Evolutionary conservation across 768 basidiomycete genomes (phyloP).

Genomic region (Tephrocybe sp.): DNA sequence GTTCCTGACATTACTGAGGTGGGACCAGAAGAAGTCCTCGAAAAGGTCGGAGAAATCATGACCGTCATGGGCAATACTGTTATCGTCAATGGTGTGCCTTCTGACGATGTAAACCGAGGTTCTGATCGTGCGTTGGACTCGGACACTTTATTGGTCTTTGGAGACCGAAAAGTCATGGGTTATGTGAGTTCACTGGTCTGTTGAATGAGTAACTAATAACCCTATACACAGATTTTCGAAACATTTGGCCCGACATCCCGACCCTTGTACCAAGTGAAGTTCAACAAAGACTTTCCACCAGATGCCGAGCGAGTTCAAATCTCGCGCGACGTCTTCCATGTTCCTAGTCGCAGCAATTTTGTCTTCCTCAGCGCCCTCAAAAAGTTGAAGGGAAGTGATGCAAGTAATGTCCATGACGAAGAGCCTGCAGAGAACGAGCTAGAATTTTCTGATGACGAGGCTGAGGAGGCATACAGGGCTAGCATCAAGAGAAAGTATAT

Average conservation of each 20-base stretch:
- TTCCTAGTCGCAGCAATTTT: constrained; percentile 77
- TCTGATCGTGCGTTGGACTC: constrained; percentile 76
- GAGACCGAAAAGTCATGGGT: constrained; percentile 87
- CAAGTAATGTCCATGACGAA: constrained; percentile 93
- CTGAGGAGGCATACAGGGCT: constrained; percentile 73
- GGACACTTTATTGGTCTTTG: constrained; percentile 88
- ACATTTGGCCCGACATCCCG: constrained; percentile 93
- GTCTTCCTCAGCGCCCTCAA: constrained; percentile 78
- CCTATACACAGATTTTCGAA: constrained; percentile 68
- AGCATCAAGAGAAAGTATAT: constrained; percentile 59
- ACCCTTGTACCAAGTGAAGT: constrained; percentile 88
- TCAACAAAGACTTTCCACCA: constrained; percentile 65
- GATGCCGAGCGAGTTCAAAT: constrained; percentile 53
- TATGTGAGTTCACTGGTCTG: constrained; percentile 62
- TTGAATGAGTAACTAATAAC: constrained; percentile 1
- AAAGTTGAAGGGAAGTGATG: constrained; percentile 83
- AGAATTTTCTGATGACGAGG: constrained; percentile 96
- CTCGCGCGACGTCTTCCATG: constrained; percentile 76
- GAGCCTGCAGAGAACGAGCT: constrained; percentile 88
- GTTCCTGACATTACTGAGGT: constrained; percentile 68
- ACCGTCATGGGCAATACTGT: constrained; percentile 71
- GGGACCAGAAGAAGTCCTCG: constrained; percentile 61
- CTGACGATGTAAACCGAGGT: constrained; percentile 40
- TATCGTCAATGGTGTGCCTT: constrained; percentile 65
- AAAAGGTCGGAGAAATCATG: constrained; percentile 77